Evolutionary conservation across 306 rosid species (phyloP).

Genomic region (Vicia villosa): DNA sequence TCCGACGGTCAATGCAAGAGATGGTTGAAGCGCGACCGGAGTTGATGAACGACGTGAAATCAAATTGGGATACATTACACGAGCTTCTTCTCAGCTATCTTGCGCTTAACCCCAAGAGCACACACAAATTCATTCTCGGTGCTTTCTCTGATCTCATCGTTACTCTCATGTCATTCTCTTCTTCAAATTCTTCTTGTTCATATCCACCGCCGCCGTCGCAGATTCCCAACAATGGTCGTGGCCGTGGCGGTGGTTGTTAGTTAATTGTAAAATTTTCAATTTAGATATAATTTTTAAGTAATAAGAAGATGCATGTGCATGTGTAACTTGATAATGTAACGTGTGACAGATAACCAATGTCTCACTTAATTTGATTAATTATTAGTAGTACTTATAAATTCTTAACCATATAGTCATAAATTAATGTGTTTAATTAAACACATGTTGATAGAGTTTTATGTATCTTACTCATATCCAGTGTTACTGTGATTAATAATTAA

Average conservation of each 20-base stretch:
- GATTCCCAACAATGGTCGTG: neutral
- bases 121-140: conserved; percentile 71
- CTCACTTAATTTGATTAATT: conserved; percentile 11
- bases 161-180: conserved; percentile 42
- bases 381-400: neutral
- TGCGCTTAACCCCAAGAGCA: conserved; percentile 71
- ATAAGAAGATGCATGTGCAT: conserved; percentile 31
- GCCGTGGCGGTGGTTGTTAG: conserved; percentile 4
- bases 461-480: neutral
- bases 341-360: conserved; percentile 38
- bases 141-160: conserved; percentile 84
- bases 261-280: conserved; percentile 18
- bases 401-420: neutral
- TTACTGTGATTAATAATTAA: conserved; percentile 15
- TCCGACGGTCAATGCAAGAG: conserved; percentile 93
- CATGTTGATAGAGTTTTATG: neutral
- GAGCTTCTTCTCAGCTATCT: conserved; percentile 88
- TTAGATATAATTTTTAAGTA: neutral
- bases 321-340: conserved; percentile 33
- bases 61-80: conserved; percentile 74
- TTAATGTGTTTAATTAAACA: neutral
- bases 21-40: conserved; percentile 90
- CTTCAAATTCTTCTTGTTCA: neutral
- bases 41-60: conserved; percentile 44
- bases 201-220: conserved; percentile 19